Percentiles rank a stretch among this genome's conserved stretches.
These are phyloP conservation scores for Phylloporus sp. DNA, from an alignment of 768 basidiomycete species.

Conservation along the genomic window DNA sequence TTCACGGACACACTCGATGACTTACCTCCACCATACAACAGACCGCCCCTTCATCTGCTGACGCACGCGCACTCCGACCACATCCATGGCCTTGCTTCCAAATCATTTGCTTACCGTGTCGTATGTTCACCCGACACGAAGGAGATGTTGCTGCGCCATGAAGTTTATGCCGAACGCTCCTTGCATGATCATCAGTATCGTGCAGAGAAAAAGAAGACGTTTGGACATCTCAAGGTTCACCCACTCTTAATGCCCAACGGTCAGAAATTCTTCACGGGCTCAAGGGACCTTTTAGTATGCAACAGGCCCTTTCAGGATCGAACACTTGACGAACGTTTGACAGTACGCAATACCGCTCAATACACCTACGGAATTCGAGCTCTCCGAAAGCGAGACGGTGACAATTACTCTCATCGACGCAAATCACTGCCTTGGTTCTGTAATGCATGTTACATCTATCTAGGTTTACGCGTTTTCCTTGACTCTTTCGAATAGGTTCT, in stretches of 20 bases:
- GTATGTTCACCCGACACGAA: conserved; percentile 83
- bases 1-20: conserved; percentile 51
- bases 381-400: conserved; percentile 56
- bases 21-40: conserved; percentile 30
- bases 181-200: conserved; percentile 42
- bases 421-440: conserved; percentile 92
- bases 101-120: conserved; percentile 68
- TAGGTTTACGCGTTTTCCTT: neutral
- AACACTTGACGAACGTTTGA: neutral
- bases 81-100: conserved; percentile 68
- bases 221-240: conserved; percentile 61
- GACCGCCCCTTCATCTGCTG: conserved; percentile 62
- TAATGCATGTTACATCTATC: conserved; percentile 57
- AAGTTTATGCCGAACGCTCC: conserved; percentile 63
- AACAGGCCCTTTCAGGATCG: neutral
- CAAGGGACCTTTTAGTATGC: conserved; percentile 51
- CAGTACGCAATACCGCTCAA: conserved; percentile 61
- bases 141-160: conserved; percentile 77
- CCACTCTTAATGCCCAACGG: conserved; percentile 48
- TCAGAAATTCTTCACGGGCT: conserved; percentile 43
- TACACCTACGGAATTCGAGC: conserved; percentile 56
- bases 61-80: conserved; percentile 92
- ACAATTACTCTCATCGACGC: conserved; percentile 82
- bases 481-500: conserved; percentile 55
- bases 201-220: conserved; percentile 44